phyloP scores from a whole-genome alignment of 1,284 basidiomycete genomes.

The Cutaneotrichosporon cyanovorans region DNA sequence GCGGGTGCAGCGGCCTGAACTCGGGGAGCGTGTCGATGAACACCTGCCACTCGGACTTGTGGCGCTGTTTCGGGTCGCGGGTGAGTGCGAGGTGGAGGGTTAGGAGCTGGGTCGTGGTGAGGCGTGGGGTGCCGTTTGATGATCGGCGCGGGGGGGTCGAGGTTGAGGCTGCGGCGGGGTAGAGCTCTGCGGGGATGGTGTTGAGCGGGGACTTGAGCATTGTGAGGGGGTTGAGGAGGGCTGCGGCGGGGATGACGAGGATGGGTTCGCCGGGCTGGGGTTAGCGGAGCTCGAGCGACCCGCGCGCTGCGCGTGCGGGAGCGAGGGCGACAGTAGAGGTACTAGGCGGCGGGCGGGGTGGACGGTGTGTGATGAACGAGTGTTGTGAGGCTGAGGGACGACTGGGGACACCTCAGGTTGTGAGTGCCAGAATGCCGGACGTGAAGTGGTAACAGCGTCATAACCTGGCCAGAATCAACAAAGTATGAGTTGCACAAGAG shows the following conservation, averaged over 20 bases:
- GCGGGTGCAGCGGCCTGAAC: conserved; percentile 62
- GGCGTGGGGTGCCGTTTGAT: conserved; percentile 13
- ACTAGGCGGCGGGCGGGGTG: too few species aligned
- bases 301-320: too few species aligned
- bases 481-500: too few species aligned
- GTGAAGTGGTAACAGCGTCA: too few species aligned
- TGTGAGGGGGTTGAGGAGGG: conserved; percentile 63
- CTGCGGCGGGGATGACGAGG: conserved; percentile 60
- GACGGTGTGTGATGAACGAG: background rate
- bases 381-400: too few species aligned
- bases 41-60: conserved; percentile 54
- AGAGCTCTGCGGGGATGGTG: conserved; percentile 31
- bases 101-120: conserved; percentile 50
- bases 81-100: conserved; percentile 57
- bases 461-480: too few species aligned
- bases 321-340: too few species aligned
- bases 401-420: too few species aligned
- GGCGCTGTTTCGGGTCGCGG: conserved; percentile 46
- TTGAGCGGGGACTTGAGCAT: conserved; percentile 39
- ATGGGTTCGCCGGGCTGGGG: conserved; percentile 53
- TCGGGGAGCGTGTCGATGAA: conserved; percentile 69
- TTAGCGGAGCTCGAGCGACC: conserved; percentile 1
- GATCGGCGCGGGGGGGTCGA: conserved; percentile 8
- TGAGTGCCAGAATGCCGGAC: too few species aligned
- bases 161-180: conserved; percentile 17